Evolutionary conservation across 129 eudicot genomes (phyloP).

Genomic region (Arctium lappa): DNA sequence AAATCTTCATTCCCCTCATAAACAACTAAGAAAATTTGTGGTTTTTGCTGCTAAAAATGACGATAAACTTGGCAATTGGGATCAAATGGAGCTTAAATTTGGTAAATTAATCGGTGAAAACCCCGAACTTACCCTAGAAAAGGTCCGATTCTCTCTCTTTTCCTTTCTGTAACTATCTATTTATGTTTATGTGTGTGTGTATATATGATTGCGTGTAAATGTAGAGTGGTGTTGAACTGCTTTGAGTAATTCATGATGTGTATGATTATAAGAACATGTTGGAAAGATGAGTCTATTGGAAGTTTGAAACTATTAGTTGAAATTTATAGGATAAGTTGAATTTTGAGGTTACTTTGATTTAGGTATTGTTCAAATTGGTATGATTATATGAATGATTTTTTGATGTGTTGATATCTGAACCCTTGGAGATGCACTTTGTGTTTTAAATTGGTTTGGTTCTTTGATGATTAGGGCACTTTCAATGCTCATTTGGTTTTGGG

Average conservation of each 20-base stretch:
- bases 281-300: background rate
- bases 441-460: conserved; percentile 15
- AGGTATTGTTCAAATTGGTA: conserved; percentile 1
- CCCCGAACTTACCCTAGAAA: conserved; percentile 62
- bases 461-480: background rate
- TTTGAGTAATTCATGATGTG: background rate
- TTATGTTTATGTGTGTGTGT: background rate
- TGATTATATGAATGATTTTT: background rate
- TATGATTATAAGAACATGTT: background rate
- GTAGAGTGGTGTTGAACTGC: conserved; percentile 1
- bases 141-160: conserved; percentile 41
- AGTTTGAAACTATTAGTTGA: background rate
- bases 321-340: background rate
- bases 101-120: conserved; percentile 65
- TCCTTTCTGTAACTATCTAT: background rate
- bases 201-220: background rate
- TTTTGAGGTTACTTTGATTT: conserved; percentile 5
- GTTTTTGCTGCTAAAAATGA: conserved; percentile 55
- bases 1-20: conserved; percentile 23
- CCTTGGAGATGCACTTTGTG: background rate
- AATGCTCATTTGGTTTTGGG: background rate
- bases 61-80: conserved; percentile 46
- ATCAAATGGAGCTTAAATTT: conserved; percentile 58
- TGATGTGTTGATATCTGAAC: no score
- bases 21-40: conserved; percentile 31